Evolutionary conservation across 108 stramenopile species (phyloP).

Genomic region (Cyclotella choctawhatcheeana): DNA sequence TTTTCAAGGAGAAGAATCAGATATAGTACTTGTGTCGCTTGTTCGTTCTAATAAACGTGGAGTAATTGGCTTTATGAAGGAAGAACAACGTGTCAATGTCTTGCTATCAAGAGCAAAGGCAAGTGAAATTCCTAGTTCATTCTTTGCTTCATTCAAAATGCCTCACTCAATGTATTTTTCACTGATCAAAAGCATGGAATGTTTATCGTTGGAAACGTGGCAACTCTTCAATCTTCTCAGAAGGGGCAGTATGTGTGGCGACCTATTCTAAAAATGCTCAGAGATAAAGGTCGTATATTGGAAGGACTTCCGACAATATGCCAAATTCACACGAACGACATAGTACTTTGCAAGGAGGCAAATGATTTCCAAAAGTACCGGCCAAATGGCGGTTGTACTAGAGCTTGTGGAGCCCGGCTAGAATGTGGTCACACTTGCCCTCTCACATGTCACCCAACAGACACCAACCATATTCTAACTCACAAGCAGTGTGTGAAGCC

Average conservation of each 20-base stretch:
- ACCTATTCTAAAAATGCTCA: constrained; percentile 37
- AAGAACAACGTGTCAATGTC: constrained; percentile 88
- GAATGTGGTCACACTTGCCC: constrained; percentile 55
- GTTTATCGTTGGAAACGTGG: constrained; percentile 57
- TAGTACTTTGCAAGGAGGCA: constrained; percentile 15
- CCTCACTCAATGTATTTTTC: not conserved
- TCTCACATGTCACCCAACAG: constrained; percentile 53
- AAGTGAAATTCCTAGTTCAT: not conserved
- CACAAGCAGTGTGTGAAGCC: constrained; percentile 37
- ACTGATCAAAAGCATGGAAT: constrained; percentile 32
- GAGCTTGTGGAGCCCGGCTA: constrained; percentile 42
- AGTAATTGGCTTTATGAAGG: constrained; percentile 84
- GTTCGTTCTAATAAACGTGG: constrained; percentile 72
- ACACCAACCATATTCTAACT: constrained; percentile 32
- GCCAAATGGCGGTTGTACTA: constrained; percentile 58
- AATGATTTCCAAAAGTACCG: constrained; percentile 28
- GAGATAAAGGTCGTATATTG: constrained; percentile 24
- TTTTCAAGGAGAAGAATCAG: constrained; percentile 92
- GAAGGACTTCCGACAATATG: constrained; percentile 50
- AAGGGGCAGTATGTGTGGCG: constrained; percentile 43
- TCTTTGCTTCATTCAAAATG: not conserved
- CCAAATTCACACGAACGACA: constrained; percentile 43
- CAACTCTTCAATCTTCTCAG: constrained; percentile 23
- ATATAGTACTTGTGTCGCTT: constrained; percentile 81
- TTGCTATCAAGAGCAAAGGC: constrained; percentile 82